Evolutionary conservation across 805 yeast genomes (phyloP), one percentile per base, ranked within the genome.

Genomic region (Teunomyces cretensis): DNA sequence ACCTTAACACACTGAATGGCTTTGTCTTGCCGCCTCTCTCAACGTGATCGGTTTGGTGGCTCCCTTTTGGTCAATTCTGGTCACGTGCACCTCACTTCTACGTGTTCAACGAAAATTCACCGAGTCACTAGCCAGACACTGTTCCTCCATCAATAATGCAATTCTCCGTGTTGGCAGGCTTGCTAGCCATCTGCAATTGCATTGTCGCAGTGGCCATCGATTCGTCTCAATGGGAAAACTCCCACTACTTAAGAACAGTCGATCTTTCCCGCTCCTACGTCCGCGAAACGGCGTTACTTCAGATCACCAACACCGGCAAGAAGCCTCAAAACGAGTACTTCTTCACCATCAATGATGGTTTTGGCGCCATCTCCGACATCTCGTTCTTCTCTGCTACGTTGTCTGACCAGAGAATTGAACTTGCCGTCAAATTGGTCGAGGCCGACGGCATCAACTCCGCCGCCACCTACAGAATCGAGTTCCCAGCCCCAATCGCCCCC

Each of bases 401-500:
- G 41, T 47, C 46, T 7, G 64, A 64, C 36, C 49, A 19, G 17
- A 60, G 57, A 33, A 48, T 64, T 38, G 65, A 62, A 39, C 46
- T 65, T 17, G 49, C 43, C 36, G 53, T 64, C 24, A 57, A 57
- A 11, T 58, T 57, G 37, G 53, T 58, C 13, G 44, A 36, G 30
- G 47, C 30, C 7, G 24, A 42, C 24, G 15, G 26, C 30, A 14
- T 16, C 26, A 7, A 26, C 28, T 6, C 26, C 2, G 33, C 42
- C 15, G 28, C 44, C 35, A 33, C 53, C 28, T 83, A 78, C 61
- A 63, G 68, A 46, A 49, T 88, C 26, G 61, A 58, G 30, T 67
- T 90, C 41, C 86, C 88, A 9, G 70, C 72, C 37, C 86, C 94
- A 32, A 67, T 91, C 44, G 76, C 84, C 8, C 87, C 95, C 22